Conservation (phyloP, 2,329 filamentous ascomycete genomes). For the Aspergillus sp. region DNA sequence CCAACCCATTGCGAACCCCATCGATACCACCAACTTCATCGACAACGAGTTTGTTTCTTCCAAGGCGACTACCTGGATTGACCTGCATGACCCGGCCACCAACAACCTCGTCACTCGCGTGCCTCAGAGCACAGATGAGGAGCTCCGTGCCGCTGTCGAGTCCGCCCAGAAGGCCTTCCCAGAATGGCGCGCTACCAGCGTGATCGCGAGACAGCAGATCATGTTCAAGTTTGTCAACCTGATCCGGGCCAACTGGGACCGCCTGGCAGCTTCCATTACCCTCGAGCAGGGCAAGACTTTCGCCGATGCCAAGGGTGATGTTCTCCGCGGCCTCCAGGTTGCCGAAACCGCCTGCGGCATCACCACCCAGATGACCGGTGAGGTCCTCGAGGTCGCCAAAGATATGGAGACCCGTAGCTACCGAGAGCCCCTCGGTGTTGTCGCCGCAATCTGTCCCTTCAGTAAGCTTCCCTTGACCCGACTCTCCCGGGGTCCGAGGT, state of each 20-base stretch:
- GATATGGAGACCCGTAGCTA: conserved; percentile 70
- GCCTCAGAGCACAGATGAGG: conserved; percentile 64
- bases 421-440: conserved; percentile 63
- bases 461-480: conserved; percentile 42
- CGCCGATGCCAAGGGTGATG: conserved; percentile 65
- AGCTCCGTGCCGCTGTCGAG: conserved; percentile 61
- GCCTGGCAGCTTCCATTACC: conserved; percentile 64
- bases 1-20: conserved; percentile 53
- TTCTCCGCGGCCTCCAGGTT: conserved; percentile 65
- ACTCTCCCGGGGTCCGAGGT: background rate
- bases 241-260: conserved; percentile 65
- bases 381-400: conserved; percentile 67
- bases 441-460: conserved; percentile 66
- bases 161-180: conserved; percentile 65
- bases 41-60: conserved; percentile 63
- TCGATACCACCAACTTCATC: conserved; percentile 63
- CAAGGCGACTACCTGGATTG: conserved; percentile 61
- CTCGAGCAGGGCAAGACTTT: conserved; percentile 69
- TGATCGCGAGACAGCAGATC: conserved; percentile 62
- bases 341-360: conserved; percentile 67
- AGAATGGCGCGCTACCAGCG: conserved; percentile 59
- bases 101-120: conserved; percentile 67
- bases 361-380: conserved; percentile 63
- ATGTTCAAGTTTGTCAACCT: conserved; percentile 65
- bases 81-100: conserved; percentile 63